Evolutionary conservation across 352 stramenopile species (phyloP), one percentile per base, ranked within the genome.

Genomic region (Stephanocyclus meneghinianus): DNA sequence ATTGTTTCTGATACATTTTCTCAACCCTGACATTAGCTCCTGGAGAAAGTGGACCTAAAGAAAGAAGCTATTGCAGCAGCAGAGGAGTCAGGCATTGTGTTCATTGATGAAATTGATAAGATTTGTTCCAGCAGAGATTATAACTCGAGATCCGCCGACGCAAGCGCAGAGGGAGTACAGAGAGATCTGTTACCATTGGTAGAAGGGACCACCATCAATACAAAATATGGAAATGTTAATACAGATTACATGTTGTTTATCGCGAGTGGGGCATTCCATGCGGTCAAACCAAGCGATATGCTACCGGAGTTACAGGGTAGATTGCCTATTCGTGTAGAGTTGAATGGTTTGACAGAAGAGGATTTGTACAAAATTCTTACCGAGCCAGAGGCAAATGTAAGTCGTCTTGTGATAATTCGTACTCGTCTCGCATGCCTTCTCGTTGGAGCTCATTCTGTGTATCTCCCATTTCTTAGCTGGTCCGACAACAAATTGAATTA

Each of bases 51-150:
- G 0, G 89, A 95, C 73, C 51, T 95, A 5, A 93, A 91, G 51
- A 94, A 94, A 71, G 92, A 96, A 71, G 95, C 95, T 7, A 87
- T 97, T 53, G 59, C 86, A 18, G 87, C 93, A 30, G 98, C 97
- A 5, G 97, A 99, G 83, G 95, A 99, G 89, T 98, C 96, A 70
- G 97, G 97, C 13, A 99, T 99, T 80, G 97, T 99, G 37, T 99
- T 99, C 84, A 99, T 99, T 76, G 97, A 99, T 87, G 97, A 99
- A 84, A 99, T 99, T 75, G 97, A 99, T 87, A 99, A 99, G 90
- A 99, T 99, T 76, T 98, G 96, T 82, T 98, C 96, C 48, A 95
- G 93, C 35, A 95, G 95, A 71, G 96, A 98, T 81, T 97, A 96
- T 82, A 80, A 63, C 37, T 86, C 78, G 10, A 81, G 82, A 60